Evolutionary conservation across 2,329 filamentous ascomycete species (phyloP), one percentile per base, ranked within the genome.

Genomic region (Sporothrix pseudoabietina): DNA sequence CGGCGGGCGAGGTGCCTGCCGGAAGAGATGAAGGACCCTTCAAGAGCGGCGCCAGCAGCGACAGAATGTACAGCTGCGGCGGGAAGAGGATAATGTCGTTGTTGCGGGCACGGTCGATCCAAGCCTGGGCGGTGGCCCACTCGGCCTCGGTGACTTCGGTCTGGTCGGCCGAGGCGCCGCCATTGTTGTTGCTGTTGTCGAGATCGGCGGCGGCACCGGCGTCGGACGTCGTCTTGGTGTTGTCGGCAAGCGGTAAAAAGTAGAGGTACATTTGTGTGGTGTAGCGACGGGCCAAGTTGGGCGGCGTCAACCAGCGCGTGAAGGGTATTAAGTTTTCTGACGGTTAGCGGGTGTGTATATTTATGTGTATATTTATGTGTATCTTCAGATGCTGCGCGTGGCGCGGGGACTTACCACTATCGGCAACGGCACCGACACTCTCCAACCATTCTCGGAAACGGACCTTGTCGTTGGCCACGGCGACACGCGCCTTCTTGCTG

Each of bases 191-290:
- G 26, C n/a, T 32, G 41, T n/a, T 52, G 30, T 39, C 87, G 87
- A 75, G 77, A 83, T 78, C 3, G 39, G 61, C 61, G 12, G 61
- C 61, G 77, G 84, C 79, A 77, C 35, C 84, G 76, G 65, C 82
- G 68, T 57, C 80, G 75, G 76, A 82, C 75, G 75, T 78, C 81
- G 55, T 57, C 77, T 75, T 77, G 44, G 77, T 78, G 6, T 76
- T 66, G 7, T 75, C 75, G n/a, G 82, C 80, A 12, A 90, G 82
- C 0, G 94, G 94, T 2, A 98, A 86, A 81, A 97, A 91, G 82
- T 97, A 97, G 12, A 98, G 81, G 82, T 98, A 99, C 95, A 98
- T 98, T 80, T 98, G 94, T 0, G 95, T 98, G 0, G 92, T 93
- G 83, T 97, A 99, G 63, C 96, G 88, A 77, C 91, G 93, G 0